Evolutionary conservation across 257 asterid species (phyloP).

Genomic region (Primulina tabacum): DNA sequence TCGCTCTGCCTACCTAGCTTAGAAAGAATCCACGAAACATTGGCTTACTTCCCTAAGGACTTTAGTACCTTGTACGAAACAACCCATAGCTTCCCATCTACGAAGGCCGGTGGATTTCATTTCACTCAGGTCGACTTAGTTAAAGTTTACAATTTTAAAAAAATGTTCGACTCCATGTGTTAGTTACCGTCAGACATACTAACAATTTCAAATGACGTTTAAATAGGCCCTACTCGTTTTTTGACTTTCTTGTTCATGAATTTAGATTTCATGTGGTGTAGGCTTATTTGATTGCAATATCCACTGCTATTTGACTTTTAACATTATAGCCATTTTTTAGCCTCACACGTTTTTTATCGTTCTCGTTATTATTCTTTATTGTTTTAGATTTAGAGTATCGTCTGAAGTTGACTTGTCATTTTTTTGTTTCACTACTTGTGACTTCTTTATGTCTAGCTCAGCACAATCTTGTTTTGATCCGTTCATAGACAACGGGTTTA

Average conservation of each 20-base stretch:
- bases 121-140: no score
- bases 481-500: not conserved
- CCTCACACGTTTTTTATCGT: slow-evolving; percentile 19
- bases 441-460: slow-evolving; percentile 9
- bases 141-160: no score
- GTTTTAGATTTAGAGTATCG: slow-evolving; percentile 23
- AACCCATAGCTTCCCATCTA: no score
- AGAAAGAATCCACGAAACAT: no score
- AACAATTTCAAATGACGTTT: no score
- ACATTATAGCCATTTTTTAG: slow-evolving; percentile 12
- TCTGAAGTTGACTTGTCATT: slow-evolving; percentile 37
- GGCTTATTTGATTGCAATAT: slow-evolving; percentile 17
- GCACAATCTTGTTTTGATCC: slow-evolving; percentile 26
- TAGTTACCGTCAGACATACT: no score
- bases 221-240: slow-evolving; percentile 1
- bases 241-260: slow-evolving; percentile 19
- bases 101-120: no score
- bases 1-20: no score
- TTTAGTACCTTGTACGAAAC: no score
- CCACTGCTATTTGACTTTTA: slow-evolving; percentile 33
- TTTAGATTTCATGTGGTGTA: slow-evolving; percentile 24
- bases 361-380: slow-evolving; percentile 1
- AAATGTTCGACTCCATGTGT: no score
- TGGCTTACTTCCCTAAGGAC: no score
- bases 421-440: slow-evolving; percentile 28